phyloP scores from a whole-genome alignment of 2,329 filamentous ascomycete genomes.

The Colletotrichum gigasporum region DNA sequence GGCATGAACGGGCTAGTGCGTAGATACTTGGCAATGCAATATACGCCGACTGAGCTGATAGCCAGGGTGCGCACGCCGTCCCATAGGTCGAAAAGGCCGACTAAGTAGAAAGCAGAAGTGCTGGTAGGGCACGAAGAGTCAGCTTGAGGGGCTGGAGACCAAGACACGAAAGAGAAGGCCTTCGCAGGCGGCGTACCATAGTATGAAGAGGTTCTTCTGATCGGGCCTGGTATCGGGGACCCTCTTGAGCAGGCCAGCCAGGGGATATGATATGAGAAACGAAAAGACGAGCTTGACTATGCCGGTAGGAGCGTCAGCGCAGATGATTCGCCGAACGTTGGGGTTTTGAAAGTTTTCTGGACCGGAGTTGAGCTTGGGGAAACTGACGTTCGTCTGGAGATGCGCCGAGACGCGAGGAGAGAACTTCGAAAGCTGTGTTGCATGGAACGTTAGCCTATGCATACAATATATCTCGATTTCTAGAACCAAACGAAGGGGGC shows the following conservation, averaged over 20 bases:
- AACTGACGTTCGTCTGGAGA: conserved; percentile 57
- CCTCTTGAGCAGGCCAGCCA: conserved; percentile 88
- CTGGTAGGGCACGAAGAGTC: conserved; percentile 49
- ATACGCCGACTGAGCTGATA: conserved; percentile 82
- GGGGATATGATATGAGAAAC: conserved; percentile 90
- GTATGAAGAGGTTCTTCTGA: conserved; percentile 88
- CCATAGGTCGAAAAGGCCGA: conserved; percentile 96
- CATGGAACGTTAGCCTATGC: conserved; percentile 1
- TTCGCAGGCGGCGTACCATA: conserved; percentile 62
- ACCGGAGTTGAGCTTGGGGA: background rate
- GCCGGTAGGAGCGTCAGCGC: background rate
- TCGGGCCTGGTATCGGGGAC: conserved; percentile 86
- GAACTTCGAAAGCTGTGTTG: conserved; percentile 52
- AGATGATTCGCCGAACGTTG: background rate
- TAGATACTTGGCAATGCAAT: conserved; percentile 84
- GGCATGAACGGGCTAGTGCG: conserved; percentile 90
- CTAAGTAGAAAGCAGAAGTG: conserved; percentile 87
- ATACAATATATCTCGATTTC: no score
- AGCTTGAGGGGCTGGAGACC: background rate
- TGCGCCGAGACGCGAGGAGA: conserved; percentile 51
- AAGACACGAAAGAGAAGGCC: background rate
- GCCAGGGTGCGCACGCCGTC: conserved; percentile 80
- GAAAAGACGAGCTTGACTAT: conserved; percentile 92
- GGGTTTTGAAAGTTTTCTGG: conserved; percentile 42
- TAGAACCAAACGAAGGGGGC: background rate